A percentile compares a stretch with the other conserved stretches of the same genome.
Evolutionary conservation across 2,329 filamentous ascomycete genomes (phyloP).

Genomic region (Arthrobotrys musiformis): DNA sequence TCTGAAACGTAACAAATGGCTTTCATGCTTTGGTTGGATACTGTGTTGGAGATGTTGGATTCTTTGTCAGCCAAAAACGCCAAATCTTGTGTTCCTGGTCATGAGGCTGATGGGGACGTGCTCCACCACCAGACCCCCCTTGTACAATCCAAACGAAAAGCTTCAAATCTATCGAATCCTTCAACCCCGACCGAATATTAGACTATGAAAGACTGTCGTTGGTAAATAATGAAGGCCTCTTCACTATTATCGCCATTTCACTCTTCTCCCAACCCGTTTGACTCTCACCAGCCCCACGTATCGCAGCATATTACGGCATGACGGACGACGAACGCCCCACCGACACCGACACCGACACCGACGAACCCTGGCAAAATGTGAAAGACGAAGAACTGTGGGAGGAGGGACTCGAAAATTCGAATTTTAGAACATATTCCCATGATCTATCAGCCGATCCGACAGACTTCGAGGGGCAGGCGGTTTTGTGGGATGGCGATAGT

Average conservation of each 20-base stretch:
- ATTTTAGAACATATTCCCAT: slow-evolving; percentile 23
- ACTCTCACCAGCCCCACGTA: not conserved
- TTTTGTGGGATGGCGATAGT: slow-evolving; percentile 39
- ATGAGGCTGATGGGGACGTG: slow-evolving; percentile 7
- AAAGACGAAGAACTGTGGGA: not conserved
- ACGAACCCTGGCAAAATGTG: slow-evolving; percentile 9
- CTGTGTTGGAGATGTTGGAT: slow-evolving; percentile 4
- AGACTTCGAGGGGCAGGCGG: slow-evolving; percentile 50
- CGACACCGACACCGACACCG: too few relatives aligned
- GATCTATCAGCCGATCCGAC: slow-evolving; percentile 38
- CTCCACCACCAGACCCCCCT: slow-evolving; percentile 7
- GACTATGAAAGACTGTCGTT: slow-evolving; percentile 24
- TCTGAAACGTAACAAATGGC: not conserved
- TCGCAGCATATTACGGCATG: slow-evolving; percentile 23
- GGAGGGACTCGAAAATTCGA: slow-evolving; percentile 15
- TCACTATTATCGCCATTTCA: slow-evolving; percentile 2
- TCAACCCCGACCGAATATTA: not conserved
- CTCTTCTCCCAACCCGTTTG: slow-evolving; percentile 5
- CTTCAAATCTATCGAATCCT: slow-evolving; percentile 7
- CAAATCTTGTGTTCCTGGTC: slow-evolving; percentile 19
- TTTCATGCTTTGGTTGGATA: not conserved
- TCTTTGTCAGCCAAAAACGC: slow-evolving; percentile 20
- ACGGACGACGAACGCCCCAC: slow-evolving; percentile 27
- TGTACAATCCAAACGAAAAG: not conserved
- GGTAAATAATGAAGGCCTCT: slow-evolving; percentile 47